Percentiles rank a stretch among this genome's conserved stretches.
These are phyloP conservation scores for Prunus yedoensis DNA, from an alignment of 331 rosid species.

Conservation along the genomic window DNA sequence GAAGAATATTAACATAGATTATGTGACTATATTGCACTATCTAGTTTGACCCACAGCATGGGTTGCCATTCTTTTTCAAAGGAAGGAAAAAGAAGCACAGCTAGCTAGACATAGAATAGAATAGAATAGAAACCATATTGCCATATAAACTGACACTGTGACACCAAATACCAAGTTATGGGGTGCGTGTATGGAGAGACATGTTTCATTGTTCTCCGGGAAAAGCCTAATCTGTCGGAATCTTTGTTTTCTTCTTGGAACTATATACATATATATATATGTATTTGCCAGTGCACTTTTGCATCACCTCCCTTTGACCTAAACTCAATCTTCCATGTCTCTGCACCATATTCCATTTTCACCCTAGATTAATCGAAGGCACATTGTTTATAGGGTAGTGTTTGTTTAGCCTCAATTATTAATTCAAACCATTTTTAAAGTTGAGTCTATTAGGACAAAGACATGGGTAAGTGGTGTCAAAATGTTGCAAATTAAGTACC, in stretches of 20 bases:
- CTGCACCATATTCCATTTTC: too few relatives aligned
- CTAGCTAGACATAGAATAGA: too few relatives aligned
- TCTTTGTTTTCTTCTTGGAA: constrained; percentile 7
- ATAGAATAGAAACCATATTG: background rate
- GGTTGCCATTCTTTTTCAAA: background rate
- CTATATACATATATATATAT: background rate
- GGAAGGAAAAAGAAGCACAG: too few relatives aligned
- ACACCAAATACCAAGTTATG: background rate
- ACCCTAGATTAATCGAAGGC: background rate
- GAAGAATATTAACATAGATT: too few relatives aligned
- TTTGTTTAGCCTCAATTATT: background rate
- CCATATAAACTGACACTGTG: background rate
- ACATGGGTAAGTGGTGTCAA: background rate
- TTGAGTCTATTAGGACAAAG: background rate
- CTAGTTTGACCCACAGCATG: background rate
- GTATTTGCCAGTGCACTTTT: background rate
- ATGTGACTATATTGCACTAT: too few relatives aligned
- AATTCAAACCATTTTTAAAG: background rate
- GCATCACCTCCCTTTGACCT: background rate
- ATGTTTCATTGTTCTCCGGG: constrained; percentile 21
- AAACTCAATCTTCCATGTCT: constrained; percentile 10
- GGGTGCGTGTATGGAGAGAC: constrained; percentile 13
- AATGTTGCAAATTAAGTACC: background rate
- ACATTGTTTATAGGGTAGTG: background rate
- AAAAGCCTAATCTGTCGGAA: constrained; percentile 16